Base-by-base conservation (phyloP, 768 basidiomycete genomes). In the Boletellus emodensis region DNA sequence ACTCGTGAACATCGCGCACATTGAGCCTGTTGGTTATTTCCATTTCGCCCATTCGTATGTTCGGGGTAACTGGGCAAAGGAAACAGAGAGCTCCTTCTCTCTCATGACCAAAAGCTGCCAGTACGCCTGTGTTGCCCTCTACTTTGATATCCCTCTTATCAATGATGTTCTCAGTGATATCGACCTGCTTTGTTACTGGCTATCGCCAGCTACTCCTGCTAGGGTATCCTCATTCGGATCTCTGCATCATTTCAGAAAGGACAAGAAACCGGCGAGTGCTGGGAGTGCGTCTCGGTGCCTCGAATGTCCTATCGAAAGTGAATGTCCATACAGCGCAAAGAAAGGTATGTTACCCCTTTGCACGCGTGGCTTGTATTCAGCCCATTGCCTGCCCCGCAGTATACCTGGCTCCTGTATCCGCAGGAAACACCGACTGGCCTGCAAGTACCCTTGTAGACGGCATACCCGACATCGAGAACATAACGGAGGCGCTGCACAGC, bases 41-140 rank as follows among this genome's bases (percentile, higher is more conserved):
- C 92, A 94, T 66, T 94, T 94, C 67, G 87, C 91, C 2, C 92
- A 94, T 66, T 90, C 88, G 0, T 94, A 82, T 60, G 92, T 94
- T 28, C 80, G 92, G 32, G 92, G 83, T 2, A 84, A 85, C 63
- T 94, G 92, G 92, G 67, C 73, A 3, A 80, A 73, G 22, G 87
- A 94, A 62, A 67, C 71, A 3, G 71, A 75, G 6, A 86, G 87
- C 57, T 85, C 83, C 20, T 94, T 94, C 66, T 82, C 86, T 13
- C 77, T 94, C 45, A 83, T 94, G 84, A 86, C 90, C 15, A 94
- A 94, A 73, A 83, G 84, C 57, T 94, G 87, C 79, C 92, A 94
- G 90, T 91, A 65, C 61, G 84, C 71, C 22, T 30, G 9, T 28
- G 5, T 28, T 42, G 43, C 46, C 36, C 36, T 42, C 41, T 17